A percentile compares a stretch with the other conserved stretches of the same genome.
Evolutionary conservation across 1,139 yeast genomes (phyloP).

Genomic region (Meyerozyma athensensis): DNA sequence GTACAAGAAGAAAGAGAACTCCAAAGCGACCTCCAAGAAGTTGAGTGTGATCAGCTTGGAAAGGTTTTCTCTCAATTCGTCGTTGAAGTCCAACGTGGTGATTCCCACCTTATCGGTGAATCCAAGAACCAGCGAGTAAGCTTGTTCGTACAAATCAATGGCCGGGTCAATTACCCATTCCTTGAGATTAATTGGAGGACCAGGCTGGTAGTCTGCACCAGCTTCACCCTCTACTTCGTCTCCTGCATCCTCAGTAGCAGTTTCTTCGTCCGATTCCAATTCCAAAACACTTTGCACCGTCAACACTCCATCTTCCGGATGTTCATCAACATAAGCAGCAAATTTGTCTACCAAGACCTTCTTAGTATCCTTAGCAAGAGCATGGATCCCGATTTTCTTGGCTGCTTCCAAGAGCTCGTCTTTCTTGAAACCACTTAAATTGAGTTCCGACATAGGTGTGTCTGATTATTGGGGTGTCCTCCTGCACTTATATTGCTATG

Average conservation of each 20-base stretch:
- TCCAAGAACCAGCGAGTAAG: slow-evolving; percentile 26
- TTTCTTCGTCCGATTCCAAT: slow-evolving; percentile 13
- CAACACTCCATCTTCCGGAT: slow-evolving; percentile 31
- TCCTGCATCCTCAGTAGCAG: slow-evolving; percentile 10
- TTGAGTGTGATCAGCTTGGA: slow-evolving; percentile 47
- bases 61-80: slow-evolving; percentile 45
- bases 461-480: background rate
- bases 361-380: slow-evolving; percentile 39
- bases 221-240: slow-evolving; percentile 16
- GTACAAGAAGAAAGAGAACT: slow-evolving; percentile 32
- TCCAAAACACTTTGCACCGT: slow-evolving; percentile 10
- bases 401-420: slow-evolving; percentile 36
- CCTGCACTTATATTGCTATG: slow-evolving; percentile 3
- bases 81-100: slow-evolving; percentile 38
- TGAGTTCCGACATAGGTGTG: slow-evolving; percentile 2
- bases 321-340: slow-evolving; percentile 30
- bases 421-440: slow-evolving; percentile 19
- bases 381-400: slow-evolving; percentile 31
- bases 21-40: slow-evolving; percentile 35
- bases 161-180: slow-evolving; percentile 37
- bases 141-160: slow-evolving; percentile 27
- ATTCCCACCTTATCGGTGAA: slow-evolving; percentile 37
- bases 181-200: slow-evolving; percentile 41
- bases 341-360: slow-evolving; percentile 39
- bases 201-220: slow-evolving; percentile 27